Base-by-base conservation (phyloP, 1,284 basidiomycete species). In the Ustilago hordei region DNA sequence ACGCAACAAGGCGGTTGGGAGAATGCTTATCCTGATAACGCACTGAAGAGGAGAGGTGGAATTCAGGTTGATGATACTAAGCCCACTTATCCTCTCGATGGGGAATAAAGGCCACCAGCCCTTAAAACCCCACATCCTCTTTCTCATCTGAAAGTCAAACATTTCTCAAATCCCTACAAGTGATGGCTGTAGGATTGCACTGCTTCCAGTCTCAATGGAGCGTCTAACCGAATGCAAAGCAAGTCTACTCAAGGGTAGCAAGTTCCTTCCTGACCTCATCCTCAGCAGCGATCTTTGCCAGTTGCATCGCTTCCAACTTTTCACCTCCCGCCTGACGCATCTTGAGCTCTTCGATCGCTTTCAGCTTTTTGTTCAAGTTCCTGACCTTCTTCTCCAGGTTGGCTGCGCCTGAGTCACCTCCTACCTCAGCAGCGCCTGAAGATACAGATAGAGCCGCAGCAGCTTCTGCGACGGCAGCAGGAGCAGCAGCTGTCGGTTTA, bases 281-380 rank as follows among this genome's bases (percentile, higher is more conserved):
- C 87, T 97, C 95, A 8, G 91, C 91, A 47, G 95, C 93, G 80
- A 98, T 96, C 90, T 98, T 98, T 89, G 93, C 93, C 78, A 96
- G 87, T 87, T 98, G 95, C 31, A 95, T 98, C 69, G 91, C 92
- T 87, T 98, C 95, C 50, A 98, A 89, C 65, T 92, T 90, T 86
- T 98, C 95, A 1, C 95, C 95, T 54, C 92, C 90, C 81, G 90
- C 91, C 32, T 91, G 90, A 87, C 94, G 93, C 81, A 94, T 92
- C 88, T 97, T 97, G 62, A 98, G 90, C 83, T 98, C 95, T 39
- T 96, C 94, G 79, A 97, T 97, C 13, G 94, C 95, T 87, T 96
- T 76, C 66, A 94, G 93, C 91, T 97, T 96, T 90, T 98, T 98
- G 84, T 90, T 94, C 85, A 98, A 83, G 86, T 96, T 97, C 78